Base-by-base conservation (phyloP, 352 stramenopile species). In the Pythium chondricola region DNA sequence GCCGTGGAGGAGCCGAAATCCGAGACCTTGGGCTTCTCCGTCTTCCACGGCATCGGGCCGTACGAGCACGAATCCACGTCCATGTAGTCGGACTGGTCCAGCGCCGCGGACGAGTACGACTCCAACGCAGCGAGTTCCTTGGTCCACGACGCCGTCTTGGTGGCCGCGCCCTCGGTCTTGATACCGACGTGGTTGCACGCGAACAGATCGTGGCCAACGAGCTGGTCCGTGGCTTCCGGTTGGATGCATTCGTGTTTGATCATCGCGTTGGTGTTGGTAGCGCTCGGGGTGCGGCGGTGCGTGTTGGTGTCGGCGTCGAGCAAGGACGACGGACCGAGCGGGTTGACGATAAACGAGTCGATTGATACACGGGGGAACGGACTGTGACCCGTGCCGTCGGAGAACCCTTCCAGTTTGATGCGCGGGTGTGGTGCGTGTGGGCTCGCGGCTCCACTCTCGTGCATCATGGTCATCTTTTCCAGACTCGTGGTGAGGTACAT, bases 401-500 rank as follows among this genome's bases (percentile, higher is more conserved):
- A n/a, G n/a, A n/a, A n/a, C n/a, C n/a, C n/a, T n/a, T n/a, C n/a
- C n/a, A n/a, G n/a, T n/a, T n/a, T n/a, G n/a, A n/a, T n/a, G 29
- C 13, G 8, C 7, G 7, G 7, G 13, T 33, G 29, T 13, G 29
- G 29, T 8, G 7, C 43, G 0, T 26, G 52, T 3, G 43, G 43
- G 27, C 43, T 59, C 8, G 24, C 16, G 24, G 11, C 22, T 36
- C 48, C 29, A 8, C 13, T 8, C 13, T 8, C 27, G 20, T 74
- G 67, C 1, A 58, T 43, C 69, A 86, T 71, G 11, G 72, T 70
- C 70, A 87, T 84, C 55, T 76, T 80, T 55, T 87, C 66, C 62
- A 87, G 61, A 53, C 85, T 68, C 9, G 55, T 69, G 4, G 75
- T 77, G 27, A 87, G 61, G 42, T 76, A 78, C 45, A 67, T 52